A percentile compares a stretch with the other conserved stretches of the same genome.
Conservation (phyloP, 352 stramenopile genomes). For the Globisporangium lucens region DNA sequence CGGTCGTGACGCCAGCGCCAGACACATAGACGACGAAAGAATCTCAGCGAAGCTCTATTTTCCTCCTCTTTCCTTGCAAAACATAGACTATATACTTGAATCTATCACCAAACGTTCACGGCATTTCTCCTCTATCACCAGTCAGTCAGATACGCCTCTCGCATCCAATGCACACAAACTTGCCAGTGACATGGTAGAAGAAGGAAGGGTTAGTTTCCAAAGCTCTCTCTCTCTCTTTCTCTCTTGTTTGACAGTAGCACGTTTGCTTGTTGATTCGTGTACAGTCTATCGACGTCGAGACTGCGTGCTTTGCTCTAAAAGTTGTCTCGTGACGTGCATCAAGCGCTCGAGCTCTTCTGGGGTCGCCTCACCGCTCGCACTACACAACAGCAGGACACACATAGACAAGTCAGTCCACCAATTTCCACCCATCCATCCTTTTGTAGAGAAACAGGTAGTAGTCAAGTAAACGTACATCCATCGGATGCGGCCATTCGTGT, state of each 20-base stretch:
- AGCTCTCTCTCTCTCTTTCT: background rate
- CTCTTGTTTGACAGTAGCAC: background rate
- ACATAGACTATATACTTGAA: no score
- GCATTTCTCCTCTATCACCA: no score
- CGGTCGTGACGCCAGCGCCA: slow-evolving; percentile 37
- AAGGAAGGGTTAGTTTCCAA: no score
- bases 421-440: background rate
- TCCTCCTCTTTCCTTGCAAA: no score
- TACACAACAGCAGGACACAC: slow-evolving; percentile 26
- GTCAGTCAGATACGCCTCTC: no score
- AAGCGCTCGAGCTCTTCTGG: slow-evolving; percentile 57
- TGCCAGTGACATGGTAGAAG: no score
- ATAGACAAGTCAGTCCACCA: slow-evolving; percentile 13
- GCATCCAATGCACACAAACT: no score
- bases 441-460: background rate
- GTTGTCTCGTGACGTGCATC: slow-evolving; percentile 52
- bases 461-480: slow-evolving; percentile 59
- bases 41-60: background rate
- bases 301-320: slow-evolving; percentile 51
- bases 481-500: slow-evolving; percentile 75
- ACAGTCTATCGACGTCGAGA: slow-evolving; percentile 26
- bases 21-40: background rate
- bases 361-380: slow-evolving; percentile 60
- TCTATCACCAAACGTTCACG: no score
- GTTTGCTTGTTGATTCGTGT: background rate